Base-by-base conservation (phyloP, 495 filamentous ascomycete genomes). In the Aspergillus funiculosus region DNA sequence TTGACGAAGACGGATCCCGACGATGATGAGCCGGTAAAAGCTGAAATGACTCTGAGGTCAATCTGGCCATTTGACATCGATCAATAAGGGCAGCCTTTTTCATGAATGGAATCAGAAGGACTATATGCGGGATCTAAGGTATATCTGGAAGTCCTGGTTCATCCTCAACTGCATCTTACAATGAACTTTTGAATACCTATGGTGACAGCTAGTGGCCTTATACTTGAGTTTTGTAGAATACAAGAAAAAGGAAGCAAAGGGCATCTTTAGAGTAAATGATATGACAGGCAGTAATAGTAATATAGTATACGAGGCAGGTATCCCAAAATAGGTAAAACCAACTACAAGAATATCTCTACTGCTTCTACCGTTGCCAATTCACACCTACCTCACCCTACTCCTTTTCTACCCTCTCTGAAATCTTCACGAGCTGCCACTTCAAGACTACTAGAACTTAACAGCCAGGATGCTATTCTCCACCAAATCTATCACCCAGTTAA, bases 31-130 rank as follows among this genome's bases (percentile, higher is more conserved):
- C 56, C 59, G 40, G 63, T 63, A 24, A 61, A 50, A 26, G 59
- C 63, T 34, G 54, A 66, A 53, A 54, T 24, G 46, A 46, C 54
- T 20, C 53, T 68, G 45, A 53, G 57, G 51, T 48, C 52, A 50
- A 66, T 67, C 14, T 71, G 58, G 65, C 64, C 65, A 35, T 71
- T 63, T 54, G 62, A 66, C 50, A 40, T 58, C 14, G 30, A 48
- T 28, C 7, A 29, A 40, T 29, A 17, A 28, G 18, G 30, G 5
- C 4, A 30, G 10, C 28, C 9, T 30, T 30, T 30, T 11, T 11
- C 28, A 13, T 26, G 6, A 35, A 25, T 46, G 18, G n/a, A 14
- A 14, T 19, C 28, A 31, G 28, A 31, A 31, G 28, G 28, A 31
- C 28, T 31, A 31, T 31, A 3, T 4, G 28, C 28, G 11, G 28